Conservation (phyloP, 345 rosid genomes). For the Cardamine chenopodiifolia region DNA sequence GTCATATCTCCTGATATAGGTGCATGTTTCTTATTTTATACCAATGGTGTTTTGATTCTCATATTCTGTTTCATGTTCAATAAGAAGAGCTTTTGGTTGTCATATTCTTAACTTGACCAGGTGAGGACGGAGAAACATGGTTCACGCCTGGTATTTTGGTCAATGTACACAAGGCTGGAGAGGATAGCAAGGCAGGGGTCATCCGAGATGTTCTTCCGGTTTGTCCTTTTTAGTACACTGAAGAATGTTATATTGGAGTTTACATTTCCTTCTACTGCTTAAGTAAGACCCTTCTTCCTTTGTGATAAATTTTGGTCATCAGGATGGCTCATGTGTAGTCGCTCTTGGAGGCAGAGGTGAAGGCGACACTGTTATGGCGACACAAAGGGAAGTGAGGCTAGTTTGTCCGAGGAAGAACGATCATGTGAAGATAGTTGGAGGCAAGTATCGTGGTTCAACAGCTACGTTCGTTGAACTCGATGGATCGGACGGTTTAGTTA, state of each 20-base stretch:
- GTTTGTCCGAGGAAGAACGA: conserved; percentile 74
- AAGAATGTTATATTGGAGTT: background rate
- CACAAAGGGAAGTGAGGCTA: conserved; percentile 53
- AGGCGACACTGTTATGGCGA: conserved; percentile 51
- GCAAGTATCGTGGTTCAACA: conserved; percentile 63
- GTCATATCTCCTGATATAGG: conserved; percentile 75
- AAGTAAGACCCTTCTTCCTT: background rate
- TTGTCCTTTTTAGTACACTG: conserved; percentile 31
- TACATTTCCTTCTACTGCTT: background rate
- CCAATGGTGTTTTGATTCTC: background rate
- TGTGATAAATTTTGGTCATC: conserved; percentile 30
- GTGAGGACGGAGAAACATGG: conserved; percentile 68
- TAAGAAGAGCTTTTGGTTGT: conserved; percentile 16
- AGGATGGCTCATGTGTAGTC: conserved; percentile 80
- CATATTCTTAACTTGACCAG: conserved; percentile 43
- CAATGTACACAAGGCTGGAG: conserved; percentile 57
- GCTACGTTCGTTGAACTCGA: conserved; percentile 84
- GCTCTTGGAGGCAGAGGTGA: conserved; percentile 57
- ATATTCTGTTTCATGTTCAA: background rate
- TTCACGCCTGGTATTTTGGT: conserved; percentile 79
- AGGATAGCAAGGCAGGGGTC: conserved; percentile 58
- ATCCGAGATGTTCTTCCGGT: conserved; percentile 71
- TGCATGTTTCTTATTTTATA: conserved; percentile 22
- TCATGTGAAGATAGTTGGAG: conserved; percentile 77
- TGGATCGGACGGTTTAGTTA: conserved; percentile 78